Percentiles rank a stretch among this genome's conserved stretches.
phyloP scores from a whole-genome alignment of 2,329 filamentous ascomycete genomes.

The Phoma sp. region DNA sequence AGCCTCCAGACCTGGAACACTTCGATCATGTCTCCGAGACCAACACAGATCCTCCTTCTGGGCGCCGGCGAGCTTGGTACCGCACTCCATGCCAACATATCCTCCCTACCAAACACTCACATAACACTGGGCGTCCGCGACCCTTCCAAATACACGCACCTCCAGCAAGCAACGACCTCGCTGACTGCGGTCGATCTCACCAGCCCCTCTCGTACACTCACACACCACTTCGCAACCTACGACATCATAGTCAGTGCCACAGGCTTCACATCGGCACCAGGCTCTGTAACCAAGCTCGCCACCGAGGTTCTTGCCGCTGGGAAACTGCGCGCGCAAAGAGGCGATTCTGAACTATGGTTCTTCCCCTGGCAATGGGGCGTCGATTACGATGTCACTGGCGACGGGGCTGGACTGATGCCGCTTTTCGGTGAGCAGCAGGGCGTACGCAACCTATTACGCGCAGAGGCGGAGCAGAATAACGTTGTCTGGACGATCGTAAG shows the following conservation, averaged over 20 bases:
- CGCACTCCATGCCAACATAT: conserved; percentile 60
- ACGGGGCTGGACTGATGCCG: conserved; percentile 62
- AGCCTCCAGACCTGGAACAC: not conserved
- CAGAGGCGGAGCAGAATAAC: conserved; percentile 25
- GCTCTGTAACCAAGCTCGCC: conserved; percentile 64
- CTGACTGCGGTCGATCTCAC: conserved; percentile 54
- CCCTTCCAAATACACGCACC: conserved; percentile 49
- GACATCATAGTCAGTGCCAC: conserved; percentile 65
- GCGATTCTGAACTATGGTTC: conserved; percentile 46
- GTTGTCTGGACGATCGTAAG: conserved; percentile 69
- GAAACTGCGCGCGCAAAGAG: not conserved
- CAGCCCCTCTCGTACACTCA: conserved; percentile 34
- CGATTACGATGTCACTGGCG: conserved; percentile 69
- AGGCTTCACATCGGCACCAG: conserved; percentile 63
- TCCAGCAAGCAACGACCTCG: conserved; percentile 38
- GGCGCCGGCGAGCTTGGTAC: conserved; percentile 71
- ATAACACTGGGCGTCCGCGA: conserved; percentile 63
- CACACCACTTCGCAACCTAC: conserved; percentile 50
- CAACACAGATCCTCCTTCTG: conserved; percentile 60
- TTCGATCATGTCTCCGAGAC: not conserved
- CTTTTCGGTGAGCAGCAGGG: conserved; percentile 71
- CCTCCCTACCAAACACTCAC: conserved; percentile 52
- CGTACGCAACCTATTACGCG: conserved; percentile 36
- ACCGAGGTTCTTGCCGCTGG: conserved; percentile 60
- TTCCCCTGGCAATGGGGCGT: conserved; percentile 78